Conservation (phyloP, 257 asterid genomes). For the Salvia miltiorrhiza region DNA sequence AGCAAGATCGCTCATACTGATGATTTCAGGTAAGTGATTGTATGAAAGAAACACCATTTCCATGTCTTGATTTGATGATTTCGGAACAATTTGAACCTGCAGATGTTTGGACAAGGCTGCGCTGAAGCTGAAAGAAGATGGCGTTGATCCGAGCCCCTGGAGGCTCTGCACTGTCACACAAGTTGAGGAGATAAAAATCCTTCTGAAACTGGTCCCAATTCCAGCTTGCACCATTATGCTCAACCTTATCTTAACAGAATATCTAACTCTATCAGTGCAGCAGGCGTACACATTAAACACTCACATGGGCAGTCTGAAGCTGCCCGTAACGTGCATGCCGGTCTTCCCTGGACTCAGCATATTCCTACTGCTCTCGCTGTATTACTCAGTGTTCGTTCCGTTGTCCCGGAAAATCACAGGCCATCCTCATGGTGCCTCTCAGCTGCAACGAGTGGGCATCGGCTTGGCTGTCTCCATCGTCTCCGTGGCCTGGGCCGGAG, state of each 20-base stretch:
- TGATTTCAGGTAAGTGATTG: slow-evolving; percentile 64
- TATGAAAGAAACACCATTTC: not conserved
- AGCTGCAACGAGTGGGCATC: slow-evolving; percentile 94
- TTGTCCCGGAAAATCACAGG: slow-evolving; percentile 80
- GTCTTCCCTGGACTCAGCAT: slow-evolving; percentile 97
- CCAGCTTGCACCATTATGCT: slow-evolving; percentile 90
- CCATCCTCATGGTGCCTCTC: slow-evolving; percentile 97
- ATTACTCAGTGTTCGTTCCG: slow-evolving; percentile 84
- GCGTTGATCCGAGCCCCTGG: slow-evolving; percentile 67
- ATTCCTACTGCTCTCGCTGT: slow-evolving; percentile 77
- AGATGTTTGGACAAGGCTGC: slow-evolving; percentile 98
- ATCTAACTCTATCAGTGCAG: slow-evolving; percentile 85
- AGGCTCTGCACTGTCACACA: slow-evolving; percentile 95
- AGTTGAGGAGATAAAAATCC: slow-evolving; percentile 95
- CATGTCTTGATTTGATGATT: not conserved
- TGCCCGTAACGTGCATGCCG: slow-evolving; percentile 98
- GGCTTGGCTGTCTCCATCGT: slow-evolving; percentile 82
- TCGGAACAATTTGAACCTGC: slow-evolving; percentile 4
- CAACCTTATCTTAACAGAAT: slow-evolving; percentile 74
- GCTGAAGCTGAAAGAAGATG: slow-evolving; percentile 83
- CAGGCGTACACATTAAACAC: slow-evolving; percentile 94
- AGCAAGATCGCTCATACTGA: slow-evolving; percentile 80
- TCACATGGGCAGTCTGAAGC: slow-evolving; percentile 75
- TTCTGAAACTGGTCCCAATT: slow-evolving; percentile 67
- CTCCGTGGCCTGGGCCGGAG: slow-evolving; percentile 82